Base-by-base conservation (phyloP, 495 filamentous ascomycete species). In the Xylaria bambusicola region DNA sequence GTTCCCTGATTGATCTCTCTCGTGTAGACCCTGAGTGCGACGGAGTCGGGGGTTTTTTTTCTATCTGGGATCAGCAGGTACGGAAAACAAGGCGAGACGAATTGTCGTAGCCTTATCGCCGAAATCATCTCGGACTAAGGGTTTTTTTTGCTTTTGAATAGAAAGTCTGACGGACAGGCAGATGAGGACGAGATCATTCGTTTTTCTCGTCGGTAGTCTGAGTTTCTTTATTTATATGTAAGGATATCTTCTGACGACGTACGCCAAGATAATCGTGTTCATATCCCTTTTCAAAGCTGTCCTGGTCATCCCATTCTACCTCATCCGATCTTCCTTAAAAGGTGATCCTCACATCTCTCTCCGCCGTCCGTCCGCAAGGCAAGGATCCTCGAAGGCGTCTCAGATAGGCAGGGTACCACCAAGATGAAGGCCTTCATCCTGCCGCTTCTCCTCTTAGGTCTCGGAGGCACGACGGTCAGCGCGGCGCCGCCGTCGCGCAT, bases 401-500 rank as follows among this genome's bases (percentile, higher is more conserved):
- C 6, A 10, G 5, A 10, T 5, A 33, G 31, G 31, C 13, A 13
- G 15, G 36, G 40, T 52, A 35, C 5, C n/a, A n/a, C n/a, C 13
- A 57, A 45, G 41, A 69, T 58, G 64, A 33, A 27, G 10, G 17
- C 48, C 2, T 10, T 64, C 41, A 17, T 54, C 36, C 27, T 55
- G 12, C 23, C 61, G 7, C 26, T 66, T 36, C 23, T 61, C 23
- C 56, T 57, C 6, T 35, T 62, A 8, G 49, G 60, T 31, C 15
- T 51, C 27, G 61, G 61, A 0, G 2, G 8, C 10, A 45, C 42
- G n/a, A n/a, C n/a, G 8, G 64, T 9, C n/a, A 41, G n/a, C 56
- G 52, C 66, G 56, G 42, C 63, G 6, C 61, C 64, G 9, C 21
- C 65, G 36, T n/a, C 54, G 29, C 29, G 57, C 8, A 45, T 49